phyloP scores from a whole-genome alignment of 805 yeast genomes.

The Myxozyma lipomycoides region DNA sequence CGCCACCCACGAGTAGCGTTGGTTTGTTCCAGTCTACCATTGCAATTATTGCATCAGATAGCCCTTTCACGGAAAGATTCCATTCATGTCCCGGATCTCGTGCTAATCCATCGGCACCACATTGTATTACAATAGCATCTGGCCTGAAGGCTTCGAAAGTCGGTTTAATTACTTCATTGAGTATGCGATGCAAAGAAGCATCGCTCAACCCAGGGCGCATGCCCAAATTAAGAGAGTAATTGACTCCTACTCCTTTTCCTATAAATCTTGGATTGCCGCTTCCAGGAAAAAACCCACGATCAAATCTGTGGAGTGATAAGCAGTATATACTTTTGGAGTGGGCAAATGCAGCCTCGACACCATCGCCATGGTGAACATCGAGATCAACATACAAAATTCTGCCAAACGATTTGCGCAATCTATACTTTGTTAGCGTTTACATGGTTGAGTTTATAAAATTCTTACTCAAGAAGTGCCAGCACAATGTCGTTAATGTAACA shows the following conservation, averaged over 20 bases:
- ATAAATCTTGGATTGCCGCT: constrained; percentile 48
- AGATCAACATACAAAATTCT: constrained; percentile 61
- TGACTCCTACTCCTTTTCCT: constrained; percentile 41
- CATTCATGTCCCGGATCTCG: constrained; percentile 63
- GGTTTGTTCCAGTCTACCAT: constrained; percentile 39
- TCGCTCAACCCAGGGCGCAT: constrained; percentile 55
- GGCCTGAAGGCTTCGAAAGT: constrained; percentile 43
- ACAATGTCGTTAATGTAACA: constrained; percentile 80
- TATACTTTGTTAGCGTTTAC: constrained; percentile 2
- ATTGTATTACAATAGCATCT: constrained; percentile 56
- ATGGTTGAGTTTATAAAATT: background rate
- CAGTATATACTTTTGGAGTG: constrained; percentile 55
- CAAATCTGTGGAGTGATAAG: constrained; percentile 60
- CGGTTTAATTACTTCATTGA: constrained; percentile 45
- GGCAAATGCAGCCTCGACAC: constrained; percentile 63
- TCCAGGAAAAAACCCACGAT: constrained; percentile 62
- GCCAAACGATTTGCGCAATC: constrained; percentile 45
- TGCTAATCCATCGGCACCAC: constrained; percentile 73
- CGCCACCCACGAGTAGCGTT: constrained; percentile 62
- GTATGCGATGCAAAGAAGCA: constrained; percentile 39
- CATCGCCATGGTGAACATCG: constrained; percentile 80
- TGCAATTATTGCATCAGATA: constrained; percentile 38
- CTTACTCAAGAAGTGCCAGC: constrained; percentile 46
- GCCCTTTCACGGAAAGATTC: constrained; percentile 59
- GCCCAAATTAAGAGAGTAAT: constrained; percentile 51